Evolutionary conservation across 768 basidiomycete genomes (phyloP).

Genomic region (Boletus tomentosulus): DNA sequence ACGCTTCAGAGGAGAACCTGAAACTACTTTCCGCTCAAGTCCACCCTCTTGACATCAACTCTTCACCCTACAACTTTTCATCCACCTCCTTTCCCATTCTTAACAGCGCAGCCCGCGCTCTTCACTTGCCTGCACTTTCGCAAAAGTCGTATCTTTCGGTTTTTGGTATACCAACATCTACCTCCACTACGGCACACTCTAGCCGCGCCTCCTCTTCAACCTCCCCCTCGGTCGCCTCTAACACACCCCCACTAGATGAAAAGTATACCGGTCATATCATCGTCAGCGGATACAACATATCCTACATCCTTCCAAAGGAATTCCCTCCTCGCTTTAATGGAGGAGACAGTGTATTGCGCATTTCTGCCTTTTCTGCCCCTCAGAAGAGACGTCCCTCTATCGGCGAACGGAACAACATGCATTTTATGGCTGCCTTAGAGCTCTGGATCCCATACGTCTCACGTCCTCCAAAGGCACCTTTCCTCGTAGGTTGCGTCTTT

Average conservation of each 20-base stretch:
- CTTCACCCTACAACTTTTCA: conserved; percentile 73
- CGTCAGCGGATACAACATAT: conserved; percentile 72
- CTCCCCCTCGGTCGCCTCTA: conserved; percentile 23
- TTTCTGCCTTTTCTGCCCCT: conserved; percentile 23
- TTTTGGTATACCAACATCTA: conserved; percentile 41
- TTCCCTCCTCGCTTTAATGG: conserved; percentile 39
- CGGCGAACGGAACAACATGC: conserved; percentile 51
- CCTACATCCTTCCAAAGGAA: conserved; percentile 69
- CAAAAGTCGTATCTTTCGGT: conserved; percentile 57
- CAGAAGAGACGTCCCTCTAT: conserved; percentile 51
- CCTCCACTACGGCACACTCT: conserved; percentile 26
- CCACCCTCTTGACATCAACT: conserved; percentile 69
- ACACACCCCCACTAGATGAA: conserved; percentile 49
- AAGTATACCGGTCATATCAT: conserved; percentile 73
- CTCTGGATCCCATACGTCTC: conserved; percentile 68
- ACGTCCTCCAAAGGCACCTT: conserved; percentile 70
- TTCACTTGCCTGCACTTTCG: conserved; percentile 61
- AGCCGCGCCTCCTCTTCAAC: conserved; percentile 33
- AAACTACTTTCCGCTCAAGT: conserved; percentile 70
- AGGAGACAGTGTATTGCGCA: conserved; percentile 20
- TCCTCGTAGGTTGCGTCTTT: conserved; percentile 45
- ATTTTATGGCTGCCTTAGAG: conserved; percentile 81
- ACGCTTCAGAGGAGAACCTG: conserved; percentile 65
- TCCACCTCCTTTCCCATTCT: conserved; percentile 58
- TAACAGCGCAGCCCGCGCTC: conserved; percentile 62